Evolutionary conservation across 495 filamentous ascomycete genomes (phyloP), one percentile per base, ranked within the genome.

Genomic region (Neurospora tetraspora): DNA sequence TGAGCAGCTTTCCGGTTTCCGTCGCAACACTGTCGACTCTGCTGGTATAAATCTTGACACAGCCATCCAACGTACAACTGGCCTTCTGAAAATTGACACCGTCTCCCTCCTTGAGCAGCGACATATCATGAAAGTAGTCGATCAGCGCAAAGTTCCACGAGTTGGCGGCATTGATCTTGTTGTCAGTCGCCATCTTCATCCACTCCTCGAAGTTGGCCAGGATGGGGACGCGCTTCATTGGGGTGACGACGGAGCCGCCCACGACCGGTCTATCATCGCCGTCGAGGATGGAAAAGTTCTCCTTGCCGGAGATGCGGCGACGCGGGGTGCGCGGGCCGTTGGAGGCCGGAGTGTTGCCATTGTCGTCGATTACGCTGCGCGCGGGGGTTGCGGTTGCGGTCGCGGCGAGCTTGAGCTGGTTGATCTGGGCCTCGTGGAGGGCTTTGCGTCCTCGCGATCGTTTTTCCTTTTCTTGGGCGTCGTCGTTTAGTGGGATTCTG

Each of bases 121-220:
- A 97, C 96, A 99, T 98, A 77, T 99, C 96, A 77, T 99, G 94
- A 78, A 99, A 99, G 80, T 99, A 99, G 80, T 99, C 96, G 79
- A 99, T 99, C 8, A 99, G 88, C 3, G 96, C 96, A 81, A 99
- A 98, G 78, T 98, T 98, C 96, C 96, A 99, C 20, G 96, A 98
- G 81, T 99, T 99, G 34, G 92, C 90, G 53, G 96, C 96, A 79
- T 98, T 99, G 83, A 99, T 99, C 86, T 99, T 99, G 85, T 99
- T 99, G 84, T 99, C 96, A 31, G 95, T 98, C 11, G 96, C 96
- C 93, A 98, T 94, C 88, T 98, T 99, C 96, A 99, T 98, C 96
- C 96, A 98, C 79, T 99, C 96, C 81, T 99, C 96, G 77, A 98
- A 99, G 82, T 98, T 98, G 70, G 96, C 96, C 70, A 98, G 80